Conservation (phyloP, 2,329 filamentous ascomycete species). For the Diplodia intermedia region DNA sequence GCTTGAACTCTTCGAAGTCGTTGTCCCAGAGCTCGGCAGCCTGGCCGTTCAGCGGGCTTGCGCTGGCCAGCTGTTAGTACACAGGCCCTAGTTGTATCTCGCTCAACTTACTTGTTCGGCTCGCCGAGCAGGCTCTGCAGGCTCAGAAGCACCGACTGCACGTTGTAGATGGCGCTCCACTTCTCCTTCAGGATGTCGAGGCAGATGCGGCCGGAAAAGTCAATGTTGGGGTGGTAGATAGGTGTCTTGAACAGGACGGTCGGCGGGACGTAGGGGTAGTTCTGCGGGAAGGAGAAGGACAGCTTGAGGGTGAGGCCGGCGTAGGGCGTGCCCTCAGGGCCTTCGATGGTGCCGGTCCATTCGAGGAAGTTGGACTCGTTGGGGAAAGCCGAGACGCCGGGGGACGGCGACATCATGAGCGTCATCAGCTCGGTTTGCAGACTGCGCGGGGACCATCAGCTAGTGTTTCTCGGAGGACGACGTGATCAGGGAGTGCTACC, state of each 20-base stretch:
- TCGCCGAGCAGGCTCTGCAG: slow-evolving; percentile 94
- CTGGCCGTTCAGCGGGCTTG: slow-evolving; percentile 93
- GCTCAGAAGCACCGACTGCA: slow-evolving; percentile 89
- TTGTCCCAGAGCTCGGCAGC: slow-evolving; percentile 96
- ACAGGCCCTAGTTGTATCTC: background rate
- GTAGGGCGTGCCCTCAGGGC: slow-evolving; percentile 91
- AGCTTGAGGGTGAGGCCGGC: slow-evolving; percentile 89
- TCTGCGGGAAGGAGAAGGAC: slow-evolving; percentile 84
- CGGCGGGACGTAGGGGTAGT: slow-evolving; percentile 91
- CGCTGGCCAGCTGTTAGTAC: slow-evolving; percentile 59
- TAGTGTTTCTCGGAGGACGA: background rate
- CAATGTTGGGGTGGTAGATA: slow-evolving; percentile 98
- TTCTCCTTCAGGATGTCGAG: slow-evolving; percentile 98
- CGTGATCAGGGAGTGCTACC: slow-evolving; percentile 43
- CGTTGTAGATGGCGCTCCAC: slow-evolving; percentile 98
- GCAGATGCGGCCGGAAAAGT: slow-evolving; percentile 96
- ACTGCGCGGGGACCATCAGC: slow-evolving; percentile 57
- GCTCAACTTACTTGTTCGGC: slow-evolving; percentile 87
- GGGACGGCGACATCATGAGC: slow-evolving; percentile 93
- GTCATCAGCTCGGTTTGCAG: slow-evolving; percentile 98
- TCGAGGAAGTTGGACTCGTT: slow-evolving; percentile 88
- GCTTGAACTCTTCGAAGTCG: slow-evolving; percentile 85
- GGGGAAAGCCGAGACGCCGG: slow-evolving; percentile 94
- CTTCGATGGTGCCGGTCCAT: slow-evolving; percentile 93
- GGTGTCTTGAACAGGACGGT: slow-evolving; percentile 97